phyloP scores from a whole-genome alignment of 139 green algal genomes.

The Micractinium sp. region DNA sequence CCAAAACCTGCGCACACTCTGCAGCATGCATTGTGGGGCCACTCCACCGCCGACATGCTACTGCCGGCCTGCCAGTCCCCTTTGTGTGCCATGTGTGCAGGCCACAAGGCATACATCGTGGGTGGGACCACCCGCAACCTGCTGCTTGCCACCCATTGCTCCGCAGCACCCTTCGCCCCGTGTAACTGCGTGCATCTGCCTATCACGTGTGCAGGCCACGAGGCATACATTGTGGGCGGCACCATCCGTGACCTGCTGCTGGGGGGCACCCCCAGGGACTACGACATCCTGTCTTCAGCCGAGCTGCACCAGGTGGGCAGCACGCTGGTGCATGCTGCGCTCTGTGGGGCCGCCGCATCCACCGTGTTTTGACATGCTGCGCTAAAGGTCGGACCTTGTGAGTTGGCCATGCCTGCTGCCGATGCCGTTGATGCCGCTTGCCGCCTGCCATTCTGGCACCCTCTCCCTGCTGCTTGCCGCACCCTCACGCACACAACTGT shows the following conservation, averaged over 20 bases:
- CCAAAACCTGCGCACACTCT: too few relatives aligned
- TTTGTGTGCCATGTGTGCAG: background rate
- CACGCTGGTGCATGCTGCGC: too few relatives aligned
- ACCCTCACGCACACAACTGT: too few relatives aligned
- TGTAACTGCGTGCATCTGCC: background rate
- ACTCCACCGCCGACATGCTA: too few relatives aligned
- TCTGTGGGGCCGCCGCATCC: too few relatives aligned
- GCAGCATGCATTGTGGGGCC: too few relatives aligned
- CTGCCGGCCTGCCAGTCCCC: background rate
- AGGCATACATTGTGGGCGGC: constrained; percentile 77
- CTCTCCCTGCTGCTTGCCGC: too few relatives aligned
- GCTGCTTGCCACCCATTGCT: background rate
- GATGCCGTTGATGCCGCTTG: too few relatives aligned
- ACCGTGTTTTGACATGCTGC: too few relatives aligned
- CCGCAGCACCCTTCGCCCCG: background rate
- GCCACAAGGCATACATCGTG: background rate
- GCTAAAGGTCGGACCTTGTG: too few relatives aligned
- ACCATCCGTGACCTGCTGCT: constrained; percentile 77
- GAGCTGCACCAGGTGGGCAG: constrained; percentile 52
- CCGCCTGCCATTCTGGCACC: too few relatives aligned
- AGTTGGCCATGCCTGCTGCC: too few relatives aligned
- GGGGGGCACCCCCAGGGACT: constrained; percentile 64
- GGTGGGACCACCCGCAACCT: background rate
- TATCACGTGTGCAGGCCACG: constrained; percentile 53
- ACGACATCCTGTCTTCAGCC: constrained; percentile 72